Conservation (phyloP, 306 rosid genomes). For the Cyamopsis tetragonoloba region DNA sequence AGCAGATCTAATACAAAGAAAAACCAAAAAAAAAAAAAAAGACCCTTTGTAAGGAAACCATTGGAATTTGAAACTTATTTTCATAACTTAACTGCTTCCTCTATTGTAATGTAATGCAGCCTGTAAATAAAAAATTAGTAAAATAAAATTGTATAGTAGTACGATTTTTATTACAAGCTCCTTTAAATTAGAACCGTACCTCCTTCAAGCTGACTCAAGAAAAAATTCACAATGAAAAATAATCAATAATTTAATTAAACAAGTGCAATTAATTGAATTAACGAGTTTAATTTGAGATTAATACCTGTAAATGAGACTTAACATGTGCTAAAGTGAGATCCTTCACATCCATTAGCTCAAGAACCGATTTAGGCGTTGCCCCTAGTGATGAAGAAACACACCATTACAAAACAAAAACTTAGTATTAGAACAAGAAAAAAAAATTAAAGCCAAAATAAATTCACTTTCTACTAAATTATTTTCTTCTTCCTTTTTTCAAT, state of each 20-base stretch:
- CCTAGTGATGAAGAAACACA: conserved; percentile 40
- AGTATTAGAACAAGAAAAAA: too few species aligned
- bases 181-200: conserved; percentile 30
- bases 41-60: conserved; percentile 41
- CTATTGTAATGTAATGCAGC: conserved; percentile 27
- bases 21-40: conserved; percentile 59
- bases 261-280: neutral
- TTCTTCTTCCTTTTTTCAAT: neutral
- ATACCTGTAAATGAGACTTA: conserved; percentile 96
- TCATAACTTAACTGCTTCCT: conserved; percentile 38
- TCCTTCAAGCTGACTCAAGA: conserved; percentile 14
- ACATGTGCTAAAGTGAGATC: conserved; percentile 99
- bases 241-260: too few species aligned
- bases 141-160: conserved; percentile 1
- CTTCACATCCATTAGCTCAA: conserved; percentile 99
- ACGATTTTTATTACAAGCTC: conserved; percentile 9
- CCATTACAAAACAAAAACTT: too few species aligned
- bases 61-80: conserved; percentile 60
- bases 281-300: neutral
- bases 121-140: conserved; percentile 26
- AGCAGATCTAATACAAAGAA: conserved; percentile 82
- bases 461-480: neutral
- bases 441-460: too few species aligned
- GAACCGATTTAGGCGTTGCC: conserved; percentile 99
- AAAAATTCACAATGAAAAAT: conserved; percentile 1